phyloP scores from a whole-genome alignment of 345 rosid genomes.

The Aquilaria sinensis region DNA sequence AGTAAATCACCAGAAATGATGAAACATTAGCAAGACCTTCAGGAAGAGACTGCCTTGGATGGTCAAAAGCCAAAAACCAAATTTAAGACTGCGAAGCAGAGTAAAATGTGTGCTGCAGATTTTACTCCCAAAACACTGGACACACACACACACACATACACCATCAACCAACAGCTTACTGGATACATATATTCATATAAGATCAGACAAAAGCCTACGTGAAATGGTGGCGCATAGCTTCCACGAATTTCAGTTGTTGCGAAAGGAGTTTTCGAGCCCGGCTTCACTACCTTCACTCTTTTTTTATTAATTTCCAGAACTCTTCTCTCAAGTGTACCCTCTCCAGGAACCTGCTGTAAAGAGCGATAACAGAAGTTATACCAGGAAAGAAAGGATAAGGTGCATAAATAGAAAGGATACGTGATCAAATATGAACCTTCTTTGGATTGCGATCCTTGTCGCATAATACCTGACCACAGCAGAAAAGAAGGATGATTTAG shows the following conservation, averaged over 20 bases:
- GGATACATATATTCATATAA: neutral
- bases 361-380: neutral
- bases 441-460: constrained; percentile 75
- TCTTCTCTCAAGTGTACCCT: constrained; percentile 86
- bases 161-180: no score
- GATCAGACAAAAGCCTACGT: constrained; percentile 42
- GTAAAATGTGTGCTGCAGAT: no score
- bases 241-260: constrained; percentile 91
- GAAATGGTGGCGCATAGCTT: constrained; percentile 89
- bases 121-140: no score
- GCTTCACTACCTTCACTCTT: constrained; percentile 89
- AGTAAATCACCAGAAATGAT: no score
- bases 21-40: no score
- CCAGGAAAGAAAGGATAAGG: neutral
- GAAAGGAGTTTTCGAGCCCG: constrained; percentile 89
- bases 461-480: constrained; percentile 57
- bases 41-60: no score
- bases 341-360: constrained; percentile 55
- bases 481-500: neutral
- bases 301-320: constrained; percentile 77
- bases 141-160: no score
- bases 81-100: no score
- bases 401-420: neutral
- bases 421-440: constrained; percentile 43
- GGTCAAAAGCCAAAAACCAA: no score